phyloP scores from a whole-genome alignment of 2,329 filamentous ascomycete species.

The Didymella arachidicola region DNA sequence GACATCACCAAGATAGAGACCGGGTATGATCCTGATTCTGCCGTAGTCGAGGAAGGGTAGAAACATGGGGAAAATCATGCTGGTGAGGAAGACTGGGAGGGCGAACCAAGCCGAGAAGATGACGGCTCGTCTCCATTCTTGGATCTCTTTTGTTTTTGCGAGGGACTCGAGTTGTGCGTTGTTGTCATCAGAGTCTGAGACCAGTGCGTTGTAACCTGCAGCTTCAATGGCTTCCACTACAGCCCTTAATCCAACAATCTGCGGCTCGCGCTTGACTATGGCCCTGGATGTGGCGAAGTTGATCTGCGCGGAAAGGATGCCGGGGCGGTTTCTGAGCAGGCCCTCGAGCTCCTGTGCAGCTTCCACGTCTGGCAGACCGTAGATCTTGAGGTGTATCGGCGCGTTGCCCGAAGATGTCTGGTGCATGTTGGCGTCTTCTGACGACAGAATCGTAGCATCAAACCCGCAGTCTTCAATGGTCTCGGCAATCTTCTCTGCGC shows the following conservation, averaged over 20 bases:
- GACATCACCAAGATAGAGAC: conserved; percentile 87
- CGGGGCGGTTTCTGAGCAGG: conserved; percentile 68
- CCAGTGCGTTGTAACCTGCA: conserved; percentile 85
- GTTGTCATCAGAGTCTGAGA: conserved; percentile 92
- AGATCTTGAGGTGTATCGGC: conserved; percentile 81
- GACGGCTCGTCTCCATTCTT: conserved; percentile 88
- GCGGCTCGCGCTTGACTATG: conserved; percentile 75
- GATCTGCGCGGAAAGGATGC: conserved; percentile 77
- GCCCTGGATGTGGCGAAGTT: conserved; percentile 77
- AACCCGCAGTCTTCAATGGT: conserved; percentile 92
- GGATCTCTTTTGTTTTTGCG: conserved; percentile 94
- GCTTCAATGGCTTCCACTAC: conserved; percentile 84
- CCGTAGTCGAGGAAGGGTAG: conserved; percentile 80
- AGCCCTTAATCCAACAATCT: conserved; percentile 76
- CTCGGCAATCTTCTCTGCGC: conserved; percentile 77
- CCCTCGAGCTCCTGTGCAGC: conserved; percentile 77
- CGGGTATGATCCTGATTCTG: conserved; percentile 69
- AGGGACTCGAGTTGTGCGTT: conserved; percentile 95
- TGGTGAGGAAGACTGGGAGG: conserved; percentile 87
- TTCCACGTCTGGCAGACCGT: conserved; percentile 75
- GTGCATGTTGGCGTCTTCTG: conserved; percentile 64
- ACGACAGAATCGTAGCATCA: conserved; percentile 82
- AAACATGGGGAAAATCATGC: conserved; percentile 94
- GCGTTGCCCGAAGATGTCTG: conserved; percentile 65
- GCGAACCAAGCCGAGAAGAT: conserved; percentile 80